Conservation (phyloP, 257 asterid species). For the Scutellaria baicalensis region DNA sequence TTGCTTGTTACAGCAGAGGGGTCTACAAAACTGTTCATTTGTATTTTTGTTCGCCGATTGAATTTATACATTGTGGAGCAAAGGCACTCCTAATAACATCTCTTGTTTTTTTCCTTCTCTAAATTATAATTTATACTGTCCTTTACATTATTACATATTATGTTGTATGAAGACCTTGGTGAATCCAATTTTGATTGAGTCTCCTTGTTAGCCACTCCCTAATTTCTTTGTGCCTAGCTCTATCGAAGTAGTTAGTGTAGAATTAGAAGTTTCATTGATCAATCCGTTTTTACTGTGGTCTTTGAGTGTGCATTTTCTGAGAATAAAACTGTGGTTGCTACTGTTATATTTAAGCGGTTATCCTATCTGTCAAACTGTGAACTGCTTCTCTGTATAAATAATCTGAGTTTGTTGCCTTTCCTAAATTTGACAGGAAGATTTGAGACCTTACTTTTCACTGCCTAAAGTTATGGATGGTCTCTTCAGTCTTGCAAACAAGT, state of each 20-base stretch:
- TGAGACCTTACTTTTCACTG: constrained; percentile 94
- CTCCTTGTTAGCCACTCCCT: background rate
- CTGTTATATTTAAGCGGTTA: background rate
- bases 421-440: constrained; percentile 66
- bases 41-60: background rate
- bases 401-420: constrained; percentile 3
- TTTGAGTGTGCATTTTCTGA: background rate
- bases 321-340: background rate
- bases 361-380: background rate
- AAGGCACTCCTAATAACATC: background rate
- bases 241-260: background rate
- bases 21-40: background rate
- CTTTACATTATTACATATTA: background rate
- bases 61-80: constrained; percentile 1
- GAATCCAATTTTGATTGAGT: background rate
- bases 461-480: constrained; percentile 98
- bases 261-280: background rate
- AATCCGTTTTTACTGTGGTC: constrained; percentile 1
- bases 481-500: constrained; percentile 71
- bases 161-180: background rate
- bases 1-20: background rate
- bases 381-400: background rate
- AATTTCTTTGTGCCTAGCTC: background rate
- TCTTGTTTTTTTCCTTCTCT: background rate
- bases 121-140: background rate